Base-by-base conservation (phyloP, 2,329 filamentous ascomycete genomes). In the Escovopsis sp. region DNA sequence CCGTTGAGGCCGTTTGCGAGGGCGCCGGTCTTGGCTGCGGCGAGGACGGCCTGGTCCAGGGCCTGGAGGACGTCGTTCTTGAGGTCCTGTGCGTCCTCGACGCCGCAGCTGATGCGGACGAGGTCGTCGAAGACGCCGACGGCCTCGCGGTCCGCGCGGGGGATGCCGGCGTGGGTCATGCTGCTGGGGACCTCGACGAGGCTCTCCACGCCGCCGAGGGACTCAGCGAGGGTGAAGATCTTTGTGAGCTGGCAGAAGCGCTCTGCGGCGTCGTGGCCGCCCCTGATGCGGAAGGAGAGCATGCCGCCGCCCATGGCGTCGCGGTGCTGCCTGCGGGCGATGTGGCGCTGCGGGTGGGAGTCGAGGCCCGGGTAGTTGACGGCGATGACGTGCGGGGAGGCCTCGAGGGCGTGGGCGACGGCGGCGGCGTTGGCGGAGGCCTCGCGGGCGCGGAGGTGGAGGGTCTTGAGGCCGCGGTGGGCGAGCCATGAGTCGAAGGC, bases 401-500 rank as follows among this genome's bases (percentile, higher is more conserved):
- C 70, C 57, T 91, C 81, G 39, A 98, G 79, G 20, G 83, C 79
- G 37, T 67, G 62, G 9, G 88, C 87, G 24, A 98, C 76, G 37
- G 76, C 68, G 7, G 77, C 77, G 9, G 89, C 91, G 63, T 96
- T 96, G 52, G 66, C 71, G 49, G 74, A 83, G 14, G 89, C 86
- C 62, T 94, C 86, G 48, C 83, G 78, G 9, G 85, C 89, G 53
- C 91, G 84, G 38, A 98, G 74, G 64, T 98, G 91, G 35, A 98
- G 76, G 4, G 91, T 98, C 73, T 98, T 98, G 52, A 95, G 74
- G 51, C 91, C 91, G 49, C 91, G 81, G 67, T 98, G 91, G 39
- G 91, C 91, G 48, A 98, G 84, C 91, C 91, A 98, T 67, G 81
- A 87, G 71, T 98, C 91, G 57, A 98, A 98, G 34, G 91, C 74